Base-by-base conservation (phyloP, 1,139 yeast species). In the Yamadazyma triangularis region DNA sequence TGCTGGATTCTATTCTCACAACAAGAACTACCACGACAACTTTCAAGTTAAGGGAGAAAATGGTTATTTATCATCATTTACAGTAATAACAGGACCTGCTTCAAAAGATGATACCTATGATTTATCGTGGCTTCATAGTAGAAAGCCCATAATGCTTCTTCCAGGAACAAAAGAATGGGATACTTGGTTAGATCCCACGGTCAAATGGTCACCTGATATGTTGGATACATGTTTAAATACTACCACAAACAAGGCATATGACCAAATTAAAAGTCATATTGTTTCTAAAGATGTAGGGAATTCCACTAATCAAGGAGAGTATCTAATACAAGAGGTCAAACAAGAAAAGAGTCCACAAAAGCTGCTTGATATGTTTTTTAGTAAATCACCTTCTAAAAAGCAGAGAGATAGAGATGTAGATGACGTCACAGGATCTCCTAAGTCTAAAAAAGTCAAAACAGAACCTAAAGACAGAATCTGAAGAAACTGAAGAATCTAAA, bases 21-120 rank as follows among this genome's bases (percentile, higher is more conserved):
- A 67, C 31, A 48, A 57, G 25, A 48, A 60, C 34, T 58, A 55
- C 48, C 53, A 34, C 10, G 47, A 49, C n/a, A 58, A 50, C 13
- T 42, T 50, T 24, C 51, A 51, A 13, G 49, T 42, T 9, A 45
- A 18, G 20, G 20, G 8, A 18, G n/a, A 57, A 10, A 28, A 23
- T 15, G 38, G 40, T 3, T 58, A 48, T 30, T 40, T 72, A 12
- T 70, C 73, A 16, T 70, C 83, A 0, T 88, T 73, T 45, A 78
- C 95, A 0, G 74, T 88, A 1, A 64, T 86, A 3, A 88, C 96
- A 0, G 82, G 82, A 0, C 73, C 77, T 0, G 91, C 95, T 0
- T 68, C 75, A 0, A 51, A 58, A 12, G 42, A 46, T 4, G 73
- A 64, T 31, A 33, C 42, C 7, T 55, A 68, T 23, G 72, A 71